Base-by-base conservation (phyloP, 495 filamentous ascomycete genomes). In the Hyaloscypha finlandica region DNA sequence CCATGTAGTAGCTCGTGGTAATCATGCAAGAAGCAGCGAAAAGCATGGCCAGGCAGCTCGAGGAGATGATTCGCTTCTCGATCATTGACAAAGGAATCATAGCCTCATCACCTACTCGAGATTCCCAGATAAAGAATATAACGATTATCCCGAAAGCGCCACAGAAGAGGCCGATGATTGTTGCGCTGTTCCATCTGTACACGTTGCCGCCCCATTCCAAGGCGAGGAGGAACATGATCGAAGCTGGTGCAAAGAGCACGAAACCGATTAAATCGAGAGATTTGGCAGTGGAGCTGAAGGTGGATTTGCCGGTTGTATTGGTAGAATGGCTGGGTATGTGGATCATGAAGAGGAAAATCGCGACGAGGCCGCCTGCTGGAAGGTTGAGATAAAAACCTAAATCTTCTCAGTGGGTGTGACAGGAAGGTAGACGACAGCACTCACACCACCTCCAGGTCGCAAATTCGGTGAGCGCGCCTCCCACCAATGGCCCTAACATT, bases 341-440 rank as follows among this genome's bases (percentile, higher is more conserved):
- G 63, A 85, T 69, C 62, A 86, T 76, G 32, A 79, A 42, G 20
- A 88, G 54, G 20, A 87, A 66, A 5, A 79, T 11, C 8, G 75
- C 81, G 0, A 80, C 79, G 12, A 86, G 37, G 9, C 67, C 85
- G 19, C 86, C 86, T 37, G 86, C 75, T 0, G 86, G 86, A 37
- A 89, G 78, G 71, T 90, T 90, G 66, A 91, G 86, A 67, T 89
- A 89, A 71, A 89, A 89, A 68, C 82, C 69, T 71, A n/a, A 3
- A 55, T 16, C 19, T 32, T 35, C 14, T 29, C 51, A 22, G 45
- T 57, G n/a, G 25, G 39, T 2, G 14, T 16, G 29, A 6, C 2
- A 2, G 29, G 37, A 37, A 8, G 45, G 12, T 19, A 39, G 19
- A 22, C 16, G 16, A 29, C 2, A 59, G 31, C 12, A 61, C 66